phyloP scores from a whole-genome alignment of 495 filamentous ascomycete genomes.

The Aspergillus mulundensis region DNA sequence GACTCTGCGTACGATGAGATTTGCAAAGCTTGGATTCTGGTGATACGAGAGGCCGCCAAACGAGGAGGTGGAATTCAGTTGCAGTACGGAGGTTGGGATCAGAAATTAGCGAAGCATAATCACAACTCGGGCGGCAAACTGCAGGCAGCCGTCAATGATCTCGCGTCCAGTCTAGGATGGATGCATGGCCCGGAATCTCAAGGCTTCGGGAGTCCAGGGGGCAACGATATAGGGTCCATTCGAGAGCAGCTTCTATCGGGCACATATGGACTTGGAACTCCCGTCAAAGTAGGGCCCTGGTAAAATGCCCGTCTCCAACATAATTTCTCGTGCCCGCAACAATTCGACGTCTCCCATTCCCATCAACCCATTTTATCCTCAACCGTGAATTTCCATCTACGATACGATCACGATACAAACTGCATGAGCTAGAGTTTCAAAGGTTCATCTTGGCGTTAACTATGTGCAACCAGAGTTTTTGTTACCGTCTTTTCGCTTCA shows the following conservation, averaged over 20 bases:
- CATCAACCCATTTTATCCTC: slow-evolving; percentile 24
- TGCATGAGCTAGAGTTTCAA: slow-evolving; percentile 46
- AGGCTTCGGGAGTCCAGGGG: slow-evolving; percentile 35
- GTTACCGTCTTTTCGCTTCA: slow-evolving; percentile 19
- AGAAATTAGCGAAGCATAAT: slow-evolving; percentile 83
- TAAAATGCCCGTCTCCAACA: slow-evolving; percentile 34
- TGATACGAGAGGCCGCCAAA: slow-evolving; percentile 88
- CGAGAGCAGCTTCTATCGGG: slow-evolving; percentile 76
- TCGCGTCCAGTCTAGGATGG: slow-evolving; percentile 73
- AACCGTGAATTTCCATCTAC: slow-evolving; percentile 38
- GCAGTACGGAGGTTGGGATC: slow-evolving; percentile 92
- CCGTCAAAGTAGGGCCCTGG: slow-evolving; percentile 73
- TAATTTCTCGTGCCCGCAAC: slow-evolving; percentile 12
- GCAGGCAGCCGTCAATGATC: slow-evolving; percentile 72
- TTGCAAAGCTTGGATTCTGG: slow-evolving; percentile 85
- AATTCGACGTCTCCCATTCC: slow-evolving; percentile 10
- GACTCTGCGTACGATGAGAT: slow-evolving; percentile 95
- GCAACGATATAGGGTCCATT: slow-evolving; percentile 59
- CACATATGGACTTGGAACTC: slow-evolving; percentile 63
- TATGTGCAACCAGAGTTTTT: slow-evolving; percentile 34
- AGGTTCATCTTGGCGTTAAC: slow-evolving; percentile 44
- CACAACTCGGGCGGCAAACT: slow-evolving; percentile 79
- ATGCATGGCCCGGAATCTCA: slow-evolving; percentile 55
- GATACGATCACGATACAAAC: slow-evolving; percentile 46
- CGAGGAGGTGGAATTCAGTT: slow-evolving; percentile 84